Conservation (phyloP, 805 yeast genomes). For the Phaffomyces antillensis region DNA sequence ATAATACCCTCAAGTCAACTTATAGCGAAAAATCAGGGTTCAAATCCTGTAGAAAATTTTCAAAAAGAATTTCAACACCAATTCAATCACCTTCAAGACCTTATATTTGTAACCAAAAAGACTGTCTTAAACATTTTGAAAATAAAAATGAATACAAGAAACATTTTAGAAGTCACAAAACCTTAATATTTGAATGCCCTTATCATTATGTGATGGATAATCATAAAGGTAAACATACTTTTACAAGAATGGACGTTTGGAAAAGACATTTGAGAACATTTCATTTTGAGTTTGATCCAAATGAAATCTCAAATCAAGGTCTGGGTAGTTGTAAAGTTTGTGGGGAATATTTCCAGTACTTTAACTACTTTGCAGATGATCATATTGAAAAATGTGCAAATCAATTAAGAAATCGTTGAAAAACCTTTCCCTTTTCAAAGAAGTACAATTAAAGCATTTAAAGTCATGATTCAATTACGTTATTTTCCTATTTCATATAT, state of each 20-base stretch:
- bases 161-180: constrained; percentile 6
- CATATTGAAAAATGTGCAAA: constrained; percentile 8
- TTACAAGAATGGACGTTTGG: constrained; percentile 65
- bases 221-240: constrained; percentile 71
- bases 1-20: no score
- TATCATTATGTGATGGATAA: constrained; percentile 28
- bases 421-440: neutral
- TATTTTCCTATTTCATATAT: neutral
- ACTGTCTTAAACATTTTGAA: constrained; percentile 2
- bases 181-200: constrained; percentile 7
- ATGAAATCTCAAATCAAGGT: constrained; percentile 32
- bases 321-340: constrained; percentile 64
- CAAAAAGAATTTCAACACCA: constrained; percentile 1
- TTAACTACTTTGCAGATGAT: constrained; percentile 33
- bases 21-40: neutral
- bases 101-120: constrained; percentile 1
- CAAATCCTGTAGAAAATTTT: neutral
- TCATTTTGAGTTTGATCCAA: constrained; percentile 34
- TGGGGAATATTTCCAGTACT: constrained; percentile 44
- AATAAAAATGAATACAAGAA: constrained; percentile 6
- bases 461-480: neutral
- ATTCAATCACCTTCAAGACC: neutral
- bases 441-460: neutral
- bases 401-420: neutral
- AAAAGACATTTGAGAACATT: constrained; percentile 67